Percentiles rank a stretch among this genome's conserved stretches.
Conservation (phyloP, 805 yeast species). For the Alloascoidea hylecoeti region DNA sequence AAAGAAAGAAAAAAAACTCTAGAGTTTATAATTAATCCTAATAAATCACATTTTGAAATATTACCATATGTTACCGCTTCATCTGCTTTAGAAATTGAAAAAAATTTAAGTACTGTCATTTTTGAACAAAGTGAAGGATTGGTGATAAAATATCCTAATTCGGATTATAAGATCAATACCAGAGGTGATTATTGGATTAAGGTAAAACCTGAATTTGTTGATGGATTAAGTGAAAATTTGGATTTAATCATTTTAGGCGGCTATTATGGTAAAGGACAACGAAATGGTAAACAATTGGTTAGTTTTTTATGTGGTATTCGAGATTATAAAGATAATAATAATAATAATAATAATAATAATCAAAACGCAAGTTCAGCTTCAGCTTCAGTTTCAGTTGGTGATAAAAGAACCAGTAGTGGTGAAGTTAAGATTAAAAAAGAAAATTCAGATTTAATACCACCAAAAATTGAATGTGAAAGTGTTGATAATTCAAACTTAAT, state of each 20-base stretch:
- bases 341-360: too few relatives aligned
- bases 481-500: too few relatives aligned
- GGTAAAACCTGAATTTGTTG: slow-evolving; percentile 81
- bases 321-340: slow-evolving; percentile 19
- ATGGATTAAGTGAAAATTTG: slow-evolving; percentile 74
- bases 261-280: slow-evolving; percentile 49
- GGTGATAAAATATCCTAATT: slow-evolving; percentile 49
- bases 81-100: slow-evolving; percentile 36
- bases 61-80: slow-evolving; percentile 22
- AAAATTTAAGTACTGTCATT: slow-evolving; percentile 43
- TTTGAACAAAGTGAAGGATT: slow-evolving; percentile 64
- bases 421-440: slow-evolving; percentile 2
- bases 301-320: slow-evolving; percentile 65
- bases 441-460: not conserved
- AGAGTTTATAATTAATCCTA: slow-evolving; percentile 26
- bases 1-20: slow-evolving; percentile 41
- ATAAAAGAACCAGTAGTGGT: slow-evolving; percentile 5
- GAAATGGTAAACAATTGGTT: slow-evolving; percentile 18
- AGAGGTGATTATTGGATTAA: slow-evolving; percentile 68
- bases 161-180: slow-evolving; percentile 46
- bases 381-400: slow-evolving; percentile 4
- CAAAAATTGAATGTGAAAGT: too few relatives aligned
- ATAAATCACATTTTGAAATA: slow-evolving; percentile 12
- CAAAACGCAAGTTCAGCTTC: too few relatives aligned
- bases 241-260: slow-evolving; percentile 75